phyloP scores from a whole-genome alignment of 2,329 filamentous ascomycete species.

The Neofusicoccum laricinum region DNA sequence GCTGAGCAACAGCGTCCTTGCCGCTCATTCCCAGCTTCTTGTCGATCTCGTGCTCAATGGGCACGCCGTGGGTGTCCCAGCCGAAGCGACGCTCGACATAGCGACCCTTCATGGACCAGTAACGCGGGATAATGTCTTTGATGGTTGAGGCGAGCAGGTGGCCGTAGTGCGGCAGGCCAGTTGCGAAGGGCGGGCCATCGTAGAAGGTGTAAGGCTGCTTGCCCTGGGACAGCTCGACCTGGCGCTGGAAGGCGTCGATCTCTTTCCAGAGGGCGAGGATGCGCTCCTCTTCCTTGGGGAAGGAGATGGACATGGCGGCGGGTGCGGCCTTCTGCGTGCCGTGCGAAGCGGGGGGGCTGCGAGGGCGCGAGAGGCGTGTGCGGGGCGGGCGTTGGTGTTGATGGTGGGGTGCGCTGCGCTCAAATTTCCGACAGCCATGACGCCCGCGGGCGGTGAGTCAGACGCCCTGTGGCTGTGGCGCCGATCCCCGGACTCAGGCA shows the following conservation, averaged over 20 bases:
- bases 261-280: conserved; percentile 85
- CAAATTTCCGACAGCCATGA: conserved; percentile 13
- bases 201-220: conserved; percentile 91
- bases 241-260: conserved; percentile 84
- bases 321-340: conserved; percentile 12
- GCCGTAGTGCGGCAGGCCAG: conserved; percentile 64
- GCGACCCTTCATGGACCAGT: conserved; percentile 96
- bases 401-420: conserved; percentile 7
- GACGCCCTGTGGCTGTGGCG: not conserved
- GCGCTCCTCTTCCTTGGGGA: conserved; percentile 85
- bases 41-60: conserved; percentile 96
- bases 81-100: conserved; percentile 91
- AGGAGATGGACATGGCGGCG: conserved; percentile 37
- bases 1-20: conserved; percentile 78
- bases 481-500: not conserved
- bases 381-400: conserved; percentile 11
- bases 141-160: conserved; percentile 89
- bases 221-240: conserved; percentile 81
- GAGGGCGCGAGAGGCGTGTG: conserved; percentile 2
- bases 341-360: not conserved
- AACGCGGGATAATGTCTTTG: conserved; percentile 94
- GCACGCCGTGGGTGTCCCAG: conserved; percentile 93
- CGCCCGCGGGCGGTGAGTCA: conserved; percentile 13
- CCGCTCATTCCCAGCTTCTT: conserved; percentile 90
- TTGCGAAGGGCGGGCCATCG: conserved; percentile 60